Evolutionary conservation across 192 early-diverging fungal species (phyloP), one percentile per base, ranked within the genome.

Genomic region (Backusella luteola): DNA sequence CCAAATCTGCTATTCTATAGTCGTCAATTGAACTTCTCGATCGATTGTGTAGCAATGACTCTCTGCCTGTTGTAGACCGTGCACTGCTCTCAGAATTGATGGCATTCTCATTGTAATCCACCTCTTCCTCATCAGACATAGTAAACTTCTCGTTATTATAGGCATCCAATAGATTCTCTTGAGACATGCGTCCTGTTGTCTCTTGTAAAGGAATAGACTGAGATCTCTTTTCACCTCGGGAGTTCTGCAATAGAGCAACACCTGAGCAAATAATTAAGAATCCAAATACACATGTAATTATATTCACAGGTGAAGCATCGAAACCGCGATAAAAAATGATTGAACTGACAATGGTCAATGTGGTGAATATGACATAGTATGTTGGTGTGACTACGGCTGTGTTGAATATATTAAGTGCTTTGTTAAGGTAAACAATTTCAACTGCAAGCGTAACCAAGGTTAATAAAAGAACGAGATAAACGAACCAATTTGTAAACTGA

Each of bases 401-500:
- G 49, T 93, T 93, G 81, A 96, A 98, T 72, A 95, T 79, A 74
- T 95, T 94, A 49, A 98, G 85, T 32, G 96, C 94, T 77, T 98
- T 98, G 89, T 98, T 98, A 73, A 98, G 93, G 83, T 96, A 98
- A 83, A 96, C 94, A 87, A 96, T 95, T 84, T 98, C 95, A 8
- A 94, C 91, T 35, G 96, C 80, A 41, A 95, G 90, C 66, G 94
- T 95, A 7, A 90, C 78, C 19, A 90, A 79, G 52, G 96, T 94
- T 11, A 93, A 89, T 7, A 86, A 76, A n/a, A 91, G 88, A 59
- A 98, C 93, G 56, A 96, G 83, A 77, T 94, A 98, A 4, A 92
- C 92, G 69, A 94, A 95, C 71, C 91, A 87, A 67, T 93, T 87
- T 52, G 88, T 87, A 71, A 98, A 91, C 85, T 98, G 94, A 71